phyloP scores from a whole-genome alignment of 768 basidiomycete species.

The Boletus sp. region DNA sequence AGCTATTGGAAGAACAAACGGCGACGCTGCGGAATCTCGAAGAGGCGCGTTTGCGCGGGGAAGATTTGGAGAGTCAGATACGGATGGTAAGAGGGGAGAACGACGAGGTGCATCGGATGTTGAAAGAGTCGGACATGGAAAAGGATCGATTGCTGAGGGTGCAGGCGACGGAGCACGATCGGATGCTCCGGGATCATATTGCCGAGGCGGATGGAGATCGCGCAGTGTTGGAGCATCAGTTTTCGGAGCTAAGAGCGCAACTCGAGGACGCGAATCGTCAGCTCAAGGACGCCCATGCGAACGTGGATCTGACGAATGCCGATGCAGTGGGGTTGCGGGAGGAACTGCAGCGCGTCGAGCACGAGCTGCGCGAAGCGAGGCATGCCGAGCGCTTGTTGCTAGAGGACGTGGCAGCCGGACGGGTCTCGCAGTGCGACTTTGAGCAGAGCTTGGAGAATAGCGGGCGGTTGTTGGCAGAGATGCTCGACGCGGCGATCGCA shows the following conservation, averaged over 20 bases:
- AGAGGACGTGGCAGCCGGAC: slow-evolving; percentile 69
- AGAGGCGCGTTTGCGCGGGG: slow-evolving; percentile 69
- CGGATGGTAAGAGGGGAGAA: slow-evolving; percentile 67
- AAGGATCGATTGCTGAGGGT: slow-evolving; percentile 72
- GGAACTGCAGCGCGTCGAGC: slow-evolving; percentile 68
- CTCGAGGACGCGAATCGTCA: slow-evolving; percentile 60
- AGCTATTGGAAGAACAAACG: slow-evolving; percentile 75
- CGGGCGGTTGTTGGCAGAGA: slow-evolving; percentile 71
- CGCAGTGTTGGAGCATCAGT: slow-evolving; percentile 87
- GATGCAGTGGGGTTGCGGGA: slow-evolving; percentile 69
- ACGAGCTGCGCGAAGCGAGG: slow-evolving; percentile 64
- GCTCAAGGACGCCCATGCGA: slow-evolving; percentile 58
- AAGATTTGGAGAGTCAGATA: slow-evolving; percentile 74
- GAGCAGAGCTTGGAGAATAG: slow-evolving; percentile 66
- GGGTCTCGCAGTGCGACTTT: slow-evolving; percentile 61
- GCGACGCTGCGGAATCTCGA: slow-evolving; percentile 66
- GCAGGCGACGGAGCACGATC: slow-evolving; percentile 68
- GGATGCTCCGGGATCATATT: slow-evolving; percentile 77
- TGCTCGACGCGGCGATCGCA: slow-evolving; percentile 74
- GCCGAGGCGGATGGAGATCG: slow-evolving; percentile 93
- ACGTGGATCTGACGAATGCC: slow-evolving; percentile 60
- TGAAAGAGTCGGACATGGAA: slow-evolving; percentile 67
- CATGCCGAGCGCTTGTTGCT: slow-evolving; percentile 67
- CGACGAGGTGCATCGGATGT: slow-evolving; percentile 57
- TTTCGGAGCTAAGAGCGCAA: slow-evolving; percentile 64